Conservation (phyloP, 2,329 filamentous ascomycete species). For the Gyromitra esculenta region DNA sequence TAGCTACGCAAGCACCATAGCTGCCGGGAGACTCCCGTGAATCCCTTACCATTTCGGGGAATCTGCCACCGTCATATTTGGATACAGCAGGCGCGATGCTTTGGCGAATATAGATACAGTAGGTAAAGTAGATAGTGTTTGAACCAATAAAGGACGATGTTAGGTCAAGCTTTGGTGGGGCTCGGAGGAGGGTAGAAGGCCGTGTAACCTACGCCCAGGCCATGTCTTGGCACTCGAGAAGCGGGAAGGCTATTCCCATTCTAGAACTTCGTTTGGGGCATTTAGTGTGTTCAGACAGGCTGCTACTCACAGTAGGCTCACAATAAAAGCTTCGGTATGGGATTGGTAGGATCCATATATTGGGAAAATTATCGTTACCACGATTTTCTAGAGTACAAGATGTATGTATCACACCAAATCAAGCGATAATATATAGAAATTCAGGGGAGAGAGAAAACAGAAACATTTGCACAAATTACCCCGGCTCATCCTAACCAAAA, state of each 20-base stretch:
- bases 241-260: background rate
- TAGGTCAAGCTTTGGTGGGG: conserved; percentile 46
- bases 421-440: conserved; percentile 6
- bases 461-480: conserved; percentile 22
- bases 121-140: background rate
- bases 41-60: conserved; percentile 38
- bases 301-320: too few species aligned
- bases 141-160: conserved; percentile 13
- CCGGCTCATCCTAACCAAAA: background rate
- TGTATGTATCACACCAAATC: background rate
- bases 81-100: background rate
- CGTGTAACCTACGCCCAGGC: background rate
- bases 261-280: background rate
- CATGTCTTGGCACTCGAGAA: conserved; percentile 29
- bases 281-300: background rate
- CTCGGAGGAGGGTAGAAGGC: conserved; percentile 22
- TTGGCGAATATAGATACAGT: conserved; percentile 2
- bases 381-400: conserved; percentile 18
- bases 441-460: background rate
- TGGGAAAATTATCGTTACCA: conserved; percentile 10
- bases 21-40: too few species aligned
- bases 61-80: conserved; percentile 44
- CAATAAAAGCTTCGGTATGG: background rate
- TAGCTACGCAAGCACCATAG: conserved; percentile 21
- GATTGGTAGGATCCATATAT: background rate